Evolutionary conservation across 352 stramenopile genomes (phyloP), one percentile per base, ranked within the genome.

Genomic region (Globisporangium canariense): DNA sequence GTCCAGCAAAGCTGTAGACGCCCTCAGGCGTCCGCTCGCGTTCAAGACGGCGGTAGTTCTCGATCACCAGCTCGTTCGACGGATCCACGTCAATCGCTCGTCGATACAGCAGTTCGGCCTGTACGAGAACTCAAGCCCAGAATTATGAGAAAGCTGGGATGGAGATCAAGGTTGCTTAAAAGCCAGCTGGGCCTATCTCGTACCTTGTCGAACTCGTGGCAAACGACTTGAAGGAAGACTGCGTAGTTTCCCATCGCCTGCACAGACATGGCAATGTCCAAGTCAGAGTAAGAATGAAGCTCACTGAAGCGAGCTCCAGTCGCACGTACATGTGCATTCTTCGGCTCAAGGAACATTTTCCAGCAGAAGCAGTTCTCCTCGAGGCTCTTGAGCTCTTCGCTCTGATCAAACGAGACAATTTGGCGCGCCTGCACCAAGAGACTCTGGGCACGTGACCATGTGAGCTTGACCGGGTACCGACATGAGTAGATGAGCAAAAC

Each of bases 231-330:
- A 32, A 78, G 52, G 45, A 81, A 93, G 4, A 83, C 71, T 0
- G 85, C 85, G 45, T 86, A 91, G 34, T 83, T 88, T 4, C 74
- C 80, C 22, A 94, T 64, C 25, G 77, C 66, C 81, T 93, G 54
- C 47, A 30, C 18, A 18, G 18, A n/a, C 3, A 51, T 43, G 47
- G 11, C 4, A 43, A 20, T 38, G 13, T 40, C 11, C 14, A 13
- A 55, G 1, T 22, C 57, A 62, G 25, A 62, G 9, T 43, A 8
- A 41, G 64, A 8, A n/a, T 46, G 40, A 46, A 46, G 40, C 40
- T 46, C 40, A 46, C n/a, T 14, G n/a, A 46, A 46, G 40, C 13
- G 40, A 13, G 1, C n/a, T 46, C 13, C 13, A 4, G 18, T 46
- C 34, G 10, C 9, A 57, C 67, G 54, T 66, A 90, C 81, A 13